Percentiles rank a stretch among this genome's conserved stretches.
phyloP scores from a whole-genome alignment of 441 rosid species.

The Cnidoscolus chayamansa region DNA sequence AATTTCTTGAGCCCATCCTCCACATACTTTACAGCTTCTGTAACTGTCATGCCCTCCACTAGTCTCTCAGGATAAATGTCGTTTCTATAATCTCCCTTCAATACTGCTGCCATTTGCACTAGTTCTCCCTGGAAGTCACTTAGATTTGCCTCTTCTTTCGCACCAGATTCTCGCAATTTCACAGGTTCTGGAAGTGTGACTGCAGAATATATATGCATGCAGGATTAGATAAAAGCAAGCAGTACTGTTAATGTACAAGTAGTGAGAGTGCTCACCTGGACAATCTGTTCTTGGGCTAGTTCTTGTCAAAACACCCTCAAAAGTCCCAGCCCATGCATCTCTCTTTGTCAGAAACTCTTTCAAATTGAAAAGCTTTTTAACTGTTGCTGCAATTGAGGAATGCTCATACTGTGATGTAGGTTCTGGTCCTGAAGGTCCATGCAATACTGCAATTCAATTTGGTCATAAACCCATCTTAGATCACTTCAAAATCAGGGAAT shows the following conservation, averaged over 20 bases:
- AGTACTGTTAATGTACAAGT: neutral
- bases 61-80: slow-evolving; percentile 54
- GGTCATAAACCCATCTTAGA: neutral
- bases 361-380: slow-evolving; percentile 78
- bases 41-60: slow-evolving; percentile 57
- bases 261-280: slow-evolving; percentile 44
- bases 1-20: slow-evolving; percentile 49
- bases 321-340: slow-evolving; percentile 92
- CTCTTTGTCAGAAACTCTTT: slow-evolving; percentile 79
- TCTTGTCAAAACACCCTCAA: slow-evolving; percentile 58
- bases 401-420: slow-evolving; percentile 81
- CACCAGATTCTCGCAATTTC: slow-evolving; percentile 40
- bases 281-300: slow-evolving; percentile 68
- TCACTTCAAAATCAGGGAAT: neutral
- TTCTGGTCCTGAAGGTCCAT: slow-evolving; percentile 73
- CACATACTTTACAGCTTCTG: slow-evolving; percentile 47
- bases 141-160: slow-evolving; percentile 46
- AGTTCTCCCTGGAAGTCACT: slow-evolving; percentile 79
- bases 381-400: slow-evolving; percentile 83
- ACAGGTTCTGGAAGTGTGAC: slow-evolving; percentile 52
- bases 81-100: slow-evolving; percentile 61
- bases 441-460: slow-evolving; percentile 43
- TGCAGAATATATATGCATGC: slow-evolving; percentile 19
- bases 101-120: slow-evolving; percentile 64
- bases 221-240: too few relatives aligned